phyloP scores from a whole-genome alignment of 2,329 filamentous ascomycete species.

The Epichloe glyceriae region DNA sequence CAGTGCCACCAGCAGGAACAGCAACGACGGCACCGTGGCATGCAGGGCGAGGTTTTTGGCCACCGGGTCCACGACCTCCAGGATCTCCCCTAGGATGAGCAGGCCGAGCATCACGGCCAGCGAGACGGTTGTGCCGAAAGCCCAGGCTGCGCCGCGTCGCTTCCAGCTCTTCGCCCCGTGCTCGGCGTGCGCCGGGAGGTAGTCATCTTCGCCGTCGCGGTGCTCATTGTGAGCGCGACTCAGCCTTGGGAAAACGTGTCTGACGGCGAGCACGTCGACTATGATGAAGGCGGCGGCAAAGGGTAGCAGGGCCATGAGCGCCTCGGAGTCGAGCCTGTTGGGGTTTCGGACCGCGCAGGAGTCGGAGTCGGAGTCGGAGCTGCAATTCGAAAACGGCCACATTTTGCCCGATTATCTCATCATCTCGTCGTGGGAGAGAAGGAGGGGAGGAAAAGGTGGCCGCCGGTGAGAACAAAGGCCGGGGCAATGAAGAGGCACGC shows the following conservation, averaged over 20 bases:
- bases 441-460: not conserved
- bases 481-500: too few species aligned
- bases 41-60: conserved; percentile 57
- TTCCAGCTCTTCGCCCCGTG: conserved; percentile 39
- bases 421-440: not conserved
- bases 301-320: conserved; percentile 50
- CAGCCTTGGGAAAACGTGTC: conserved; percentile 61
- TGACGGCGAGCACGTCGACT: conserved; percentile 48
- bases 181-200: conserved; percentile 46
- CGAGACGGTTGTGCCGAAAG: conserved; percentile 66
- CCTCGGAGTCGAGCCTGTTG: conserved; percentile 27
- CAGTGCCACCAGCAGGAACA: conserved; percentile 59
- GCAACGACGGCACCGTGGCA: conserved; percentile 54
- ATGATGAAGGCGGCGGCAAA: conserved; percentile 58
- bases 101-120: conserved; percentile 67
- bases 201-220: conserved; percentile 45
- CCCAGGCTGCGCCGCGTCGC: conserved; percentile 42
- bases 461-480: not conserved
- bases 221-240: conserved; percentile 36
- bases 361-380: conserved; percentile 28
- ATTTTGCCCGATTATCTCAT: conserved; percentile 11
- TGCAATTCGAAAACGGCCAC: conserved; percentile 38
- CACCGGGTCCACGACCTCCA: conserved; percentile 55
- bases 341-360: conserved; percentile 37
- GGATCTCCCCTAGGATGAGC: conserved; percentile 73